Base-by-base conservation (phyloP, 176 grass and related monocot genomes). In the Triticum urartu region DNA sequence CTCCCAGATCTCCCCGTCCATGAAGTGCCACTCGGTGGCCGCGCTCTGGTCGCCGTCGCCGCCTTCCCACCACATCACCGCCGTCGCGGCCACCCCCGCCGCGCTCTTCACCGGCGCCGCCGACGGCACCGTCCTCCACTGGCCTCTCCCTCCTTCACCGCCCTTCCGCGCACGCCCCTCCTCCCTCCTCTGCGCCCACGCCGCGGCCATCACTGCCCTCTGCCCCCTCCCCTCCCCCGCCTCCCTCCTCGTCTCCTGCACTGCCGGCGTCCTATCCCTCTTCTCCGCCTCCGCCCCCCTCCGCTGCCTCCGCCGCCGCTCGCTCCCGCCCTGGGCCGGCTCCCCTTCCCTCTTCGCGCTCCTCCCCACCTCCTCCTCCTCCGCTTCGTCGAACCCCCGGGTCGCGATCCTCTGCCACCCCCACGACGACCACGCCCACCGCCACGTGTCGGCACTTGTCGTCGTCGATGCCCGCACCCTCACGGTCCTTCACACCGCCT, bases 21-120 rank as follows among this genome's bases (percentile, higher is more conserved):
- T 98, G 95, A 98, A 95, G 89, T 98, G 93, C 88, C 87, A 90
- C 45, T 98, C 95, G 60, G 95, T 95, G 80, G 91, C 91, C 2
- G 93, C 90, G 48, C 88, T 98, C 25, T 98, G 95, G 95, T 87
- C 95, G 42, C 88, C 91, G 43, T 88, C 89, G 15, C 91, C 91
- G 73, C 95, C 95, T 11, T 81, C 93, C 3, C 95, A 95, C 89
- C 93, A 88, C 42, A 73, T 98, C 83, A 98, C 93, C 6, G 83
- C 93, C 21, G 86, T 56, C 9, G 82, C 86, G 4, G 61, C 77
- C 39, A 77, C 87, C 36, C 43, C 93, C 1, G 30, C 24, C 58
- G 40, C 95, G 40, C 78, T 98, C 88, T 98, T 89, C 89, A 98
- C 95, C 32, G 93, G 91, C 36, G 91, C 91, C 56, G 91, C 88